A percentile compares a stretch with the other conserved stretches of the same genome.
Conservation (phyloP, 306 rosid genomes). For the Boehmeria nivea region DNA sequence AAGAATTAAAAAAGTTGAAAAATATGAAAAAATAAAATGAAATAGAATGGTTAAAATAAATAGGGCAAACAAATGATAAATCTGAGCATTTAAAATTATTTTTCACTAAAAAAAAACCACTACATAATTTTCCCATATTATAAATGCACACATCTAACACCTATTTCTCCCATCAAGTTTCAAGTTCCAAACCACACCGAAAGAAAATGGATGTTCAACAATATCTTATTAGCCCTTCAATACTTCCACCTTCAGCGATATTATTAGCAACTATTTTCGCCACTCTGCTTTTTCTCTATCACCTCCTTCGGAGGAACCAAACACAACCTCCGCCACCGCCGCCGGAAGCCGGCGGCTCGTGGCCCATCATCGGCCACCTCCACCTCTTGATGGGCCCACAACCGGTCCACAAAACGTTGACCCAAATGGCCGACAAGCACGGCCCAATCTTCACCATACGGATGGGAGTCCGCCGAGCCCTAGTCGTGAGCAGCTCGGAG, state of each 20-base stretch:
- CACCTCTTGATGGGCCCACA: slow-evolving; percentile 16
- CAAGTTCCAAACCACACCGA: no score
- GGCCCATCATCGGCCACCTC: slow-evolving; percentile 42
- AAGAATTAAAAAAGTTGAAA: no score
- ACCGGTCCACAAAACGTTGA: slow-evolving; percentile 22
- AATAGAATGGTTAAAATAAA: no score
- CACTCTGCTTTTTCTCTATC: not conserved
- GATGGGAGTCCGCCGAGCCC: slow-evolving; percentile 6
- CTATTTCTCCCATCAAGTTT: no score
- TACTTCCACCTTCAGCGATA: not conserved
- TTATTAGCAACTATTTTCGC: not conserved
- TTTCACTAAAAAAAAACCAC: no score
- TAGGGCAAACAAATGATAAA: no score
- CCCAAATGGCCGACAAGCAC: slow-evolving; percentile 19
- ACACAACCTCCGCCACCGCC: not conserved
- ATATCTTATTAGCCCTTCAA: not conserved
- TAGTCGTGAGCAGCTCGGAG: slow-evolving; percentile 12
- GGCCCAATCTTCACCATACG: slow-evolving; percentile 24
- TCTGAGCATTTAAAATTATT: no score
- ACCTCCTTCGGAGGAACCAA: not conserved
- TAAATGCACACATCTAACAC: no score
- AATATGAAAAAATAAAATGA: no score
- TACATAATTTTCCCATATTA: no score
- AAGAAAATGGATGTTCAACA: not conserved
- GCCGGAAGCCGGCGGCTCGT: slow-evolving; percentile 28